These are phyloP conservation scores for Mortierella sp. DNA, from an alignment of 371 early-diverging fungal genomes.

Conservation along the genomic window DNA sequence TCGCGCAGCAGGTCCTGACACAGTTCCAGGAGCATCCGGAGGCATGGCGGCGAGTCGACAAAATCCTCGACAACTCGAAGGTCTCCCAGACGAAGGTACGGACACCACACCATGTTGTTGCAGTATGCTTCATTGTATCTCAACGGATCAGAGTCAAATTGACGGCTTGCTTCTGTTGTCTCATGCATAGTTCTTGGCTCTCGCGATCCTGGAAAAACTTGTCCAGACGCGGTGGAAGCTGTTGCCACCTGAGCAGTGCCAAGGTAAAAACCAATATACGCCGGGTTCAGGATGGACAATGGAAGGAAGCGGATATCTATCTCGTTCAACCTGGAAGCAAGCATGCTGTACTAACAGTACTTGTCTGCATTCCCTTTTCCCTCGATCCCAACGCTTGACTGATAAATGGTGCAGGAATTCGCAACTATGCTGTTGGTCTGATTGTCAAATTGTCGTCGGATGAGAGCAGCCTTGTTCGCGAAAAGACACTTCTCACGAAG, in stretches of 20 bases:
- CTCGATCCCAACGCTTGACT: too few relatives aligned
- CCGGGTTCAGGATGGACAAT: background rate
- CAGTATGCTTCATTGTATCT: background rate
- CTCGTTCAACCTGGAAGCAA: too few relatives aligned
- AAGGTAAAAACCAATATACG: conserved; percentile 68
- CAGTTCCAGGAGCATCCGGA: conserved; percentile 98
- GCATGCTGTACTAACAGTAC: too few relatives aligned
- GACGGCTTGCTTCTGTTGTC: background rate
- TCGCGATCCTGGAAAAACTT: conserved; percentile 96
- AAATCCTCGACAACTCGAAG: conserved; percentile 89
- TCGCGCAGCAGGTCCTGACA: conserved; percentile 84
- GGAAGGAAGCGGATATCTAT: too few relatives aligned
- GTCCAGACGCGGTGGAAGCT: conserved; percentile 98
- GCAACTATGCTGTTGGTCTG: conserved; percentile 90
- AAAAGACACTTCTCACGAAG: conserved; percentile 86
- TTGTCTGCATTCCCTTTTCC: too few relatives aligned
- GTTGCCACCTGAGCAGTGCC: conserved; percentile 90
- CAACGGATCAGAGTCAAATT: background rate
- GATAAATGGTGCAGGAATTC: conserved; percentile 74
- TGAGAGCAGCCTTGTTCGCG: conserved; percentile 74
- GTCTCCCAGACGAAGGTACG: conserved; percentile 88
- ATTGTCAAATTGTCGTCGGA: conserved; percentile 90
- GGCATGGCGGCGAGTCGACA: conserved; percentile 96
- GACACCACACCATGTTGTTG: background rate
- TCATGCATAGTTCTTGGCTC: conserved; percentile 95